phyloP scores from a whole-genome alignment of 768 basidiomycete species.

The Boletus fagicola region DNA sequence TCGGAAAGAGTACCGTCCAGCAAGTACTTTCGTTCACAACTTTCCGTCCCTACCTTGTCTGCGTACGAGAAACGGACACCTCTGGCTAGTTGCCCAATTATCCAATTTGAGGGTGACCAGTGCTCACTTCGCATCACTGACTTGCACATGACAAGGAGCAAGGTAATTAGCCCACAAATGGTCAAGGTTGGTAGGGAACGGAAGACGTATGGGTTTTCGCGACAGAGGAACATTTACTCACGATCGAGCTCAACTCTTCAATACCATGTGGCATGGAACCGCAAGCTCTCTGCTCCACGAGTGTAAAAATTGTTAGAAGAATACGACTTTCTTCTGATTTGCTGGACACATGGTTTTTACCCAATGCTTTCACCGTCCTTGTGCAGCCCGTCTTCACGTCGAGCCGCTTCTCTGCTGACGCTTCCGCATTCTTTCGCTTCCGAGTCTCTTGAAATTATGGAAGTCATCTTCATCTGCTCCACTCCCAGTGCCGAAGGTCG shows the following conservation, averaged over 20 bases:
- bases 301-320: constrained; percentile 35
- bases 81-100: background rate
- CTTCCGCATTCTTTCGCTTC: constrained; percentile 57
- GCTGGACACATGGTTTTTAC: constrained; percentile 22
- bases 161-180: background rate
- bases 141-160: background rate
- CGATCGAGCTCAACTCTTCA: background rate
- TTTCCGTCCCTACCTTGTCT: background rate
- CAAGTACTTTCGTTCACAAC: background rate
- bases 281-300: no score
- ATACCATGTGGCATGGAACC: background rate
- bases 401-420: constrained; percentile 50
- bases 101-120: background rate
- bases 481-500: constrained; percentile 34
- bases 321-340: constrained; percentile 47
- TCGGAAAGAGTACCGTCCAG: background rate
- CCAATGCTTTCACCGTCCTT: constrained; percentile 40
- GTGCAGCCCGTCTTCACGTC: constrained; percentile 45
- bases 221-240: background rate
- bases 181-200: background rate
- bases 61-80: background rate
- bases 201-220: background rate
- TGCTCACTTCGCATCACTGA: background rate
- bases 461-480: constrained; percentile 94
- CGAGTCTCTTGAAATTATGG: constrained; percentile 51